Conservation (phyloP, 805 yeast species). For the Saccharomycopsis sp. region DNA sequence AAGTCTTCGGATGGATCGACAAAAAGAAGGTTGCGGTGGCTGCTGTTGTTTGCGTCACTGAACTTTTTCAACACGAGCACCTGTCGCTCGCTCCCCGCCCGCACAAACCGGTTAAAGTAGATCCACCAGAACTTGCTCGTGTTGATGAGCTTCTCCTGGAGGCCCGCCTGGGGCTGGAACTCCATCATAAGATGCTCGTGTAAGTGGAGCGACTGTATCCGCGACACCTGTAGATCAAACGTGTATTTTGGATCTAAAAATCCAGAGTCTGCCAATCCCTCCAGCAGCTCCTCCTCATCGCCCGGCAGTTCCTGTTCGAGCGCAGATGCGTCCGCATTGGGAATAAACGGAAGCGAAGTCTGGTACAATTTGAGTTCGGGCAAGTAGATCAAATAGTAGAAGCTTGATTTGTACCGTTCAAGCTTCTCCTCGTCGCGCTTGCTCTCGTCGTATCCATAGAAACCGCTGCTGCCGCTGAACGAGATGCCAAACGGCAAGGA, state of each 20-base stretch:
- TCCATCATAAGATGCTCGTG: conserved; percentile 12
- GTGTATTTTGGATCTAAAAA: conserved; percentile 19
- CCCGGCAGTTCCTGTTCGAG: background rate
- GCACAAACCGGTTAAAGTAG: conserved; percentile 5
- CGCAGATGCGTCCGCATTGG: conserved; percentile 2
- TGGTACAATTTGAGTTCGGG: conserved; percentile 18
- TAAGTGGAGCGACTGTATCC: conserved; percentile 15
- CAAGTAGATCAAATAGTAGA: conserved; percentile 15
- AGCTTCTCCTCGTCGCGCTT: conserved; percentile 6
- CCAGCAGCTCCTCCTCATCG: background rate
- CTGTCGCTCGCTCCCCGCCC: conserved; percentile 4
- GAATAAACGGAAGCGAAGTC: conserved; percentile 19
- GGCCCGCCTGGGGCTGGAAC: conserved; percentile 1
- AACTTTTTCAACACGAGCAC: conserved; percentile 18
- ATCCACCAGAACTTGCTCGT: conserved; percentile 22
- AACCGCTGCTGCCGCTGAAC: conserved; percentile 1
- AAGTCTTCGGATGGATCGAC: conserved; percentile 17
- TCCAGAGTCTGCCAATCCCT: conserved; percentile 12
- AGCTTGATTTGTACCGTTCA: conserved; percentile 14
- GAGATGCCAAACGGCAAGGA: conserved; percentile 18
- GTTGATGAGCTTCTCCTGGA: conserved; percentile 14
- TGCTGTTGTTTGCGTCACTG: conserved; percentile 5
- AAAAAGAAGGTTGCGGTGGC: conserved; percentile 12
- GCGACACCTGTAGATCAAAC: conserved; percentile 16
- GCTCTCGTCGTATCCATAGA: background rate